Evolutionary conservation across 176 grass and related monocot genomes (phyloP).

Genomic region (Juncus effusus): DNA sequence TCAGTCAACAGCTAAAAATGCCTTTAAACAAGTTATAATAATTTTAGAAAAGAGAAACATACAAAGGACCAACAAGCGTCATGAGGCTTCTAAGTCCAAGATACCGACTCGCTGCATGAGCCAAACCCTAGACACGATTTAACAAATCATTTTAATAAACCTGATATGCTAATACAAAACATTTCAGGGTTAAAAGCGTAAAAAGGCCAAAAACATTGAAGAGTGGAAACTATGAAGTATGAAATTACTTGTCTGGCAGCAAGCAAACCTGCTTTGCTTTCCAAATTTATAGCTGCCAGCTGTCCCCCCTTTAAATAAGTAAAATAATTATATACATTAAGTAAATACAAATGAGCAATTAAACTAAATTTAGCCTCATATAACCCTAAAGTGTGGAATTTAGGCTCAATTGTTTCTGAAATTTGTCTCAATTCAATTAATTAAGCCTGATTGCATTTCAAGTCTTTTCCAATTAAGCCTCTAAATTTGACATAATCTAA

Average conservation of each 20-base stretch:
- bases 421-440: no score
- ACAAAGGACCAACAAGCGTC: conserved; percentile 85
- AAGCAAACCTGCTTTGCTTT: conserved; percentile 68
- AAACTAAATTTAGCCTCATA: no score
- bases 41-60: conserved; percentile 33
- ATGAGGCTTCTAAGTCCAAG: conserved; percentile 71
- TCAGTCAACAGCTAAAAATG: no score
- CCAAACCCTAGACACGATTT: conserved; percentile 55
- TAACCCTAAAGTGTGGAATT: no score
- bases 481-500: no score
- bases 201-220: conserved; percentile 15
- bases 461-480: no score
- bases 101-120: conserved; percentile 69
- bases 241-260: conserved; percentile 67
- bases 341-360: no score
- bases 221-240: conserved; percentile 8
- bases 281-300: conserved; percentile 70
- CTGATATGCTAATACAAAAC: neutral
- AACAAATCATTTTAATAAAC: conserved; percentile 20
- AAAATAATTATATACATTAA: no score
- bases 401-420: no score
- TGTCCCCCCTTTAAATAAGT: conserved; percentile 52
- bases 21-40: neutral
- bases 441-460: no score
- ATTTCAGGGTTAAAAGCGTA: conserved; percentile 4